These are phyloP conservation scores for Camellia lanceoleosa DNA, from an alignment of 148 eudicot genomes.

Conservation along the genomic window DNA sequence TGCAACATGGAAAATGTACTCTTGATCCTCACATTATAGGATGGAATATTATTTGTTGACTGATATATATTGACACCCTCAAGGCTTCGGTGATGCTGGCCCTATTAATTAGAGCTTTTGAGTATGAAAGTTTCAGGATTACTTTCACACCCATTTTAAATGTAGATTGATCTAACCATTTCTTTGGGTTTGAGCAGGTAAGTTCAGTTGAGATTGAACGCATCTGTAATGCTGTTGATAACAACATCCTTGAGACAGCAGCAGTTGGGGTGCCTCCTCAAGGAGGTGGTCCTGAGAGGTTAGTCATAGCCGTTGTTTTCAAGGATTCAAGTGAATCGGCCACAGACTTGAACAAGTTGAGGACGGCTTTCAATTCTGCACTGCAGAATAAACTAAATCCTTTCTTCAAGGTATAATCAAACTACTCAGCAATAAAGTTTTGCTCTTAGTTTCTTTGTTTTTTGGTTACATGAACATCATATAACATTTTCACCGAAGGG, in stretches of 20 bases:
- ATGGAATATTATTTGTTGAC: not conserved
- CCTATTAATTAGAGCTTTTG: not conserved
- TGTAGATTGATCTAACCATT: not conserved
- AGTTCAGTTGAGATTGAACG: constrained; percentile 96
- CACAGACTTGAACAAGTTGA: constrained; percentile 43
- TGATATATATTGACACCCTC: not conserved
- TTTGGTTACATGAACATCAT: too few species aligned
- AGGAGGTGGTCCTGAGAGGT: constrained; percentile 88
- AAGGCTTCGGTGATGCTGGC: not conserved
- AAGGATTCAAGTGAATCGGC: constrained; percentile 35
- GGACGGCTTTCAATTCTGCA: constrained; percentile 60
- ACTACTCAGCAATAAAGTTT: not conserved
- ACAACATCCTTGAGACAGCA: constrained; percentile 75
- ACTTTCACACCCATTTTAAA: not conserved
- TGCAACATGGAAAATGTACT: not conserved
- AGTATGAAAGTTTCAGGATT: not conserved
- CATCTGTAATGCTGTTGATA: constrained; percentile 60
- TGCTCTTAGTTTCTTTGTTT: not conserved
- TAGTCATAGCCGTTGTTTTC: constrained; percentile 72
- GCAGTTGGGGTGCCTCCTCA: constrained; percentile 81
- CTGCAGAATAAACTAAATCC: constrained; percentile 87
- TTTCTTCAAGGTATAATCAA: constrained; percentile 62
- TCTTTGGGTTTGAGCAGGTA: constrained; percentile 45
- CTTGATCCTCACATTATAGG: not conserved
- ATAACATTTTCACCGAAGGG: too few species aligned